A percentile compares a stretch with the other conserved stretches of the same genome.
These are phyloP conservation scores for Biscogniauxia sp. DNA, from an alignment of 2,329 filamentous ascomycete species.

Conservation along the genomic window DNA sequence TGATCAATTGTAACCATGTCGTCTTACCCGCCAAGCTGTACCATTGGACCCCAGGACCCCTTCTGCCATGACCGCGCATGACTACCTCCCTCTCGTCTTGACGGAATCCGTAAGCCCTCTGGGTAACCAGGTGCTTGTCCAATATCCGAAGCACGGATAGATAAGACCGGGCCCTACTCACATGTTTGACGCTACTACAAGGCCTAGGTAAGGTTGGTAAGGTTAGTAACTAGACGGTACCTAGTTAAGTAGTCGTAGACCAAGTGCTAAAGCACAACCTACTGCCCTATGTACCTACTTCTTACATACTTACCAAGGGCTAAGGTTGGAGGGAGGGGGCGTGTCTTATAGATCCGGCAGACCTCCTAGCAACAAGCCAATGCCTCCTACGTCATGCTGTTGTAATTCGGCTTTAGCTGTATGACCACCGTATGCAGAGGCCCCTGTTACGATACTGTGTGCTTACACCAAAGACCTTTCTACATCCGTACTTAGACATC, in stretches of 20 bases:
- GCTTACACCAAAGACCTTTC: background rate
- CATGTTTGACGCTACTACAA: background rate
- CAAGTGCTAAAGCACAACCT: background rate
- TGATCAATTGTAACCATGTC: conserved; percentile 2
- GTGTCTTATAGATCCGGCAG: background rate
- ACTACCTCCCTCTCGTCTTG: background rate
- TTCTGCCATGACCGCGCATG: background rate
- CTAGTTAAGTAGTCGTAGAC: background rate
- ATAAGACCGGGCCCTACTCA: background rate
- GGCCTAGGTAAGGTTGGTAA: no score
- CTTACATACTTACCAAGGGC: no score
- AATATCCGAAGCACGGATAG: background rate
- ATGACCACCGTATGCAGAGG: background rate
- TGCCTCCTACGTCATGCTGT: background rate
- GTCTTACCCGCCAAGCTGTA: background rate
- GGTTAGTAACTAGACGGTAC: background rate
- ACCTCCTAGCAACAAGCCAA: background rate
- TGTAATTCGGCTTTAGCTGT: background rate
- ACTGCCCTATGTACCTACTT: no score
- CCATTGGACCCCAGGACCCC: background rate
- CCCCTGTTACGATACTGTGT: background rate
- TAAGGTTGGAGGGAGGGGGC: no score
- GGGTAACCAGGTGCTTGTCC: background rate
- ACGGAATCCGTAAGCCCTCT: background rate
- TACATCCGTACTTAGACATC: background rate